Base-by-base conservation (phyloP, 2,329 filamentous ascomycete genomes). In the Fusarium penzigii region DNA sequence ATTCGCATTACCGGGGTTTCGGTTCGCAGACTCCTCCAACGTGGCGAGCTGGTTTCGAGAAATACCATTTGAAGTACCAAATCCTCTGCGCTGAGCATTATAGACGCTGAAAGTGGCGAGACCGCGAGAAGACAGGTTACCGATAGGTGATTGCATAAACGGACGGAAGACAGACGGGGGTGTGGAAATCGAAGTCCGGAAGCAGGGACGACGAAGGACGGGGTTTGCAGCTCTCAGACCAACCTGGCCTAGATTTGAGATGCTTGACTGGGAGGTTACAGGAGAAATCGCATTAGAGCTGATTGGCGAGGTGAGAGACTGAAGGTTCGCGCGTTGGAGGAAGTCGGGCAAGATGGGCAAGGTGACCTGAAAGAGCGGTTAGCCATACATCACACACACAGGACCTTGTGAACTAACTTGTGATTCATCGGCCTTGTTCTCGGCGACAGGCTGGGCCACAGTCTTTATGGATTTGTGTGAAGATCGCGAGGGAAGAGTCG, bases 11-110 rank as follows among this genome's bases (percentile, higher is more conserved):
- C 79, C 83, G 2, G 94, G 91, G 65, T 96, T 96, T 72, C 91
- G 89, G 74, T 97, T 99, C 38, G 94, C 95, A 20, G 89, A 88
- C 70, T 92, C 88, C 74, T 99, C 94, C 62, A 92, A 82, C 61
- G 90, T 89, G 34, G 92, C 91, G 34, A 99, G 83, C 51, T 93
- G 78, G 57, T 80, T 85, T 54, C 81, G 78, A 42, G 84, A 80
- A 49, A 84, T 75, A 17, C 78, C 78, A 54, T 76, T 77, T 8
- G 72, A 68, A 25, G 70, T 72, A 52, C 77, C 74, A 63, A 78
- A 78, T 56, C 55, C 72, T 66, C 65, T 66, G 57, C 53, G 56
- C 34, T 69, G 67, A 34, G 55, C 42, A 50, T 52, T 56, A 29
- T 62, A 46, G 25, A 39, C 41, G 39, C 52, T 46, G 38, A 61